Conservation (phyloP, 2,329 filamentous ascomycete genomes). For the Trichoderma guizhouense region DNA sequence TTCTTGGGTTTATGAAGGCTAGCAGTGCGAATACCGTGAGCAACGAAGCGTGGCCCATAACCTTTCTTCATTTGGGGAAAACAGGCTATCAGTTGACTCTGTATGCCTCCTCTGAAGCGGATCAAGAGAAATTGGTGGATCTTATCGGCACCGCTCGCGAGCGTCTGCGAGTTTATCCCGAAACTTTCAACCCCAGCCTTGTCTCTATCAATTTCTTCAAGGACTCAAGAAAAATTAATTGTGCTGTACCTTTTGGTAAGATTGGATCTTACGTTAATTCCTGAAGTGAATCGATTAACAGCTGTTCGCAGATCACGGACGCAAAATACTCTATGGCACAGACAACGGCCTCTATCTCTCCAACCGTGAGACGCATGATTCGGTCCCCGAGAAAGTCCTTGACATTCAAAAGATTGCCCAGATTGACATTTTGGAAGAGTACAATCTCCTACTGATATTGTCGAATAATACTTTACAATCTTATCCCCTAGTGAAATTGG, state of each 20-base stretch:
- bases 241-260: not conserved
- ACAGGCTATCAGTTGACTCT: not conserved
- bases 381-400: not conserved
- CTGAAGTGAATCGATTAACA: not conserved
- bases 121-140: not conserved
- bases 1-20: not conserved
- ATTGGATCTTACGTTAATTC: not conserved
- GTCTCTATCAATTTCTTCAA: not conserved
- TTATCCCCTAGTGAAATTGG: not conserved
- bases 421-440: not conserved
- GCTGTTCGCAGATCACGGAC: not conserved
- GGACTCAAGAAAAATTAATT: not conserved
- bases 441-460: not conserved
- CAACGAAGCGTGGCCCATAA: not conserved
- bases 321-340: not conserved
- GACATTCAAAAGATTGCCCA: not conserved
- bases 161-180: not conserved
- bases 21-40: not conserved
- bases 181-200: not conserved
- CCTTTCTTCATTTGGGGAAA: not conserved
- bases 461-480: not conserved
- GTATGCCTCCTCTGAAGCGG: not conserved
- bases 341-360: not conserved
- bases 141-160: not conserved
- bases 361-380: not conserved